Conservation (phyloP, 345 rosid species). For the Lenwebbia sp. region DNA sequence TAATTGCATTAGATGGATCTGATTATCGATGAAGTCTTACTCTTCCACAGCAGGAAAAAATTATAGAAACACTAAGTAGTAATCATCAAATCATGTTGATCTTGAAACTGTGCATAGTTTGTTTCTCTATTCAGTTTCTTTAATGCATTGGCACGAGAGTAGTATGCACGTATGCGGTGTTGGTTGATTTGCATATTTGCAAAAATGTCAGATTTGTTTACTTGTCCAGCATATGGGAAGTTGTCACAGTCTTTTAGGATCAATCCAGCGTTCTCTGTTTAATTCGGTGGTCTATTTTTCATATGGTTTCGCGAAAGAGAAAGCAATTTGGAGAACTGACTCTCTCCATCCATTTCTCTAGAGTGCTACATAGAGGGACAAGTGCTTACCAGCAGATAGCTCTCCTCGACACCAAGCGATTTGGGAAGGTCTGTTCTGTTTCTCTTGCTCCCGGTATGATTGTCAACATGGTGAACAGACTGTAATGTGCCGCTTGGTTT, state of each 20-base stretch:
- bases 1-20: neutral
- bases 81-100: neutral
- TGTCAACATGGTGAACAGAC: too few species aligned
- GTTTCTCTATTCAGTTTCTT: neutral
- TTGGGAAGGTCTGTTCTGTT: constrained; percentile 47
- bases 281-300: neutral
- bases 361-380: constrained; percentile 69
- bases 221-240: neutral
- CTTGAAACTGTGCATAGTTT: neutral
- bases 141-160: neutral
- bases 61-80: neutral
- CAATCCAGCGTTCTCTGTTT: neutral
- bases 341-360: constrained; percentile 1
- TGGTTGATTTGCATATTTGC: neutral
- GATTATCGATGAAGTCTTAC: neutral
- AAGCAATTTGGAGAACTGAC: neutral
- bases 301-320: neutral
- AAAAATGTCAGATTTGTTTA: neutral
- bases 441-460: neutral
- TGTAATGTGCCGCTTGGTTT: neutral
- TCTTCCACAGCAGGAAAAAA: neutral
- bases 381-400: constrained; percentile 81
- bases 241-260: neutral
- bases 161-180: neutral
- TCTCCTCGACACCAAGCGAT: constrained; percentile 76